Evolutionary conservation across 1,139 yeast genomes (phyloP), one percentile per base, ranked within the genome.

Genomic region (Debaryomyces udenii): DNA sequence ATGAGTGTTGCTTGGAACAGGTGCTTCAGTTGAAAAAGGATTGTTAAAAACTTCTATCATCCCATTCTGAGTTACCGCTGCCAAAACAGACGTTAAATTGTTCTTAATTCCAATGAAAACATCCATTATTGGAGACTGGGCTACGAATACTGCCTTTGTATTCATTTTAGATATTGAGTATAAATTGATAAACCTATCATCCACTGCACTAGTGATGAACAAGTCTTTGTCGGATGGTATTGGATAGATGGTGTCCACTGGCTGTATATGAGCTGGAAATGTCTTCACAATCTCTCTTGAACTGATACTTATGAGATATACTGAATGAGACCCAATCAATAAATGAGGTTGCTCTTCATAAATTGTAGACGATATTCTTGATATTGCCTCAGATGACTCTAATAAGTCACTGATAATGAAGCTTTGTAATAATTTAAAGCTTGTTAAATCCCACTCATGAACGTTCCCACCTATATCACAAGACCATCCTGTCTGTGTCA

Each of bases 131-230:
- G 86, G 76, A 7, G 86, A 70, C 50, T 81, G 83, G 3, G 91
- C 73, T 6, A 86, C 93, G 44, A 86, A 75, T 7, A 88, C 86
- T 6, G 71, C 61, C 29, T 60, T 62, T 9, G 78, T 66, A 9
- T 75, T 56, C 33, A 65, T 65, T 40, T 66, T 67, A 9, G 66
- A 51, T 7, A 81, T 49, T 13, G 84, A 81, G 55, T 84, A 81
- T 42, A 86, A 67, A 58, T 87, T 89, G 51, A 89, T 72, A 57
- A 87, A 88, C 52, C 96, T 75, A 59, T 90, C 97, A 46, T 81
- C 82, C 27, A 67, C 68, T 1, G 96, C 94, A 43, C 85, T 80
- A 1, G 93, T 81, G 40, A 86, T 57, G 49, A 86, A 76, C 31
- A 68, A 62, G 38, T 74, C 80, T 5, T 65, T 56, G 37, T 68